These are phyloP conservation scores for Solidago caesia DNA, from an alignment of 129 eudicot species.

Conservation along the genomic window DNA sequence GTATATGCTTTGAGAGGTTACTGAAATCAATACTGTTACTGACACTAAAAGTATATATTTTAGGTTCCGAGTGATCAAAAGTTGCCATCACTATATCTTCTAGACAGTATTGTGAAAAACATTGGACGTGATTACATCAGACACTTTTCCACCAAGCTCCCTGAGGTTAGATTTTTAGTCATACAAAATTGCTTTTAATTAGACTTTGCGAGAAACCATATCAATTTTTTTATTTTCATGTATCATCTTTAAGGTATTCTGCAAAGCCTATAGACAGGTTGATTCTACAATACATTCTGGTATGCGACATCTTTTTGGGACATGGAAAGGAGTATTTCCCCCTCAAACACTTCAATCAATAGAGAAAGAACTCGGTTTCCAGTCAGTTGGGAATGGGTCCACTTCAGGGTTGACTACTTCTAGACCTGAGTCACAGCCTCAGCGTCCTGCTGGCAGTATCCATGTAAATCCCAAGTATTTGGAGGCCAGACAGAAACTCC, in stretches of 20 bases:
- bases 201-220: neutral
- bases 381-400: constrained; percentile 56
- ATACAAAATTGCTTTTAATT: neutral
- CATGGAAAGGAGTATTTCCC: constrained; percentile 97
- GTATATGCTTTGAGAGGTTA: neutral
- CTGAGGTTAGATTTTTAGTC: constrained; percentile 71
- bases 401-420: constrained; percentile 56
- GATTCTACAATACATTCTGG: constrained; percentile 68
- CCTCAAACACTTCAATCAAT: constrained; percentile 75
- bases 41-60: constrained; percentile 24
- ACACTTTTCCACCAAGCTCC: constrained; percentile 72
- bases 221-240: neutral
- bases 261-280: constrained; percentile 92
- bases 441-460: constrained; percentile 78
- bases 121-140: constrained; percentile 90
- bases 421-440: constrained; percentile 64
- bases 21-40: constrained; percentile 25
- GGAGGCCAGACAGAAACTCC: constrained; percentile 83
- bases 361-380: constrained; percentile 85
- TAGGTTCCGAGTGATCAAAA: constrained; percentile 97
- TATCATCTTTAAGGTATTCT: constrained; percentile 58
- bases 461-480: constrained; percentile 94
- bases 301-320: constrained; percentile 97
- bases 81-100: constrained; percentile 87
- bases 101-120: constrained; percentile 99